Evolutionary conservation across 1,284 basidiomycete species (phyloP).

Genomic region (Rugosomyces carneus): DNA sequence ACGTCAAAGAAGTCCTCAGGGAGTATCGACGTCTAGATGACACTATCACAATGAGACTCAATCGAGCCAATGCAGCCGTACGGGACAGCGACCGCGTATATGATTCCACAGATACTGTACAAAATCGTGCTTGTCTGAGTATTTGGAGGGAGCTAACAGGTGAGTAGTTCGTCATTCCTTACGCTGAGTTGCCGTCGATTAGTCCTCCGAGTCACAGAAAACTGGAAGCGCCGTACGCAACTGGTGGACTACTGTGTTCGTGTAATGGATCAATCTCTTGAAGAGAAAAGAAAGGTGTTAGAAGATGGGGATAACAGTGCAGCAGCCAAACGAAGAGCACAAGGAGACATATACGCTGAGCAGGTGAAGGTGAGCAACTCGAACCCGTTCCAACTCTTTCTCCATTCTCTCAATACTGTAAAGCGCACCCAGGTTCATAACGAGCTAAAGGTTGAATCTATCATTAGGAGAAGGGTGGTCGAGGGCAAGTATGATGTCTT

Average conservation of each 20-base stretch:
- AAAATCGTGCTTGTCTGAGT: slow-evolving; percentile 71
- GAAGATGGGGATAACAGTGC: slow-evolving; percentile 39
- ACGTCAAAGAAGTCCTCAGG: slow-evolving; percentile 64
- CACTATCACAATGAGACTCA: slow-evolving; percentile 75
- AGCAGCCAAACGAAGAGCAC: slow-evolving; percentile 39
- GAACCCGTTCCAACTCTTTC: slow-evolving; percentile 10
- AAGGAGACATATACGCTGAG: slow-evolving; percentile 59
- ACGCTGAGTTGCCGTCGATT: slow-evolving; percentile 2
- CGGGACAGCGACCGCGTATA: slow-evolving; percentile 61
- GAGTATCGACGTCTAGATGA: slow-evolving; percentile 87
- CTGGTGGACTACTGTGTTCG: slow-evolving; percentile 75
- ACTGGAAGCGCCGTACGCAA: slow-evolving; percentile 77
- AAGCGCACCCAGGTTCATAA: slow-evolving; percentile 77
- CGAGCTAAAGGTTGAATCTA: slow-evolving; percentile 75
- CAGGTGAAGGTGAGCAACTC: slow-evolving; percentile 63
- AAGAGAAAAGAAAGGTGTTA: slow-evolving; percentile 49
- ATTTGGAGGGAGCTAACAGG: slow-evolving; percentile 82
- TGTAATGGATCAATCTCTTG: slow-evolving; percentile 64
- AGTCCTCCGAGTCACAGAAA: slow-evolving; percentile 49
- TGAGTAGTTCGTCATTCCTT: slow-evolving; percentile 31
- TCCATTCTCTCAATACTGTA: slow-evolving; percentile 1
- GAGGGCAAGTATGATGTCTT: slow-evolving; percentile 48
- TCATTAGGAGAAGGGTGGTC: slow-evolving; percentile 70
- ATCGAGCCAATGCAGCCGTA: slow-evolving; percentile 75
- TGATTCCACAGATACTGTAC: slow-evolving; percentile 37